phyloP scores from a whole-genome alignment of 1,284 basidiomycete genomes.

The Malassezia furfur region DNA sequence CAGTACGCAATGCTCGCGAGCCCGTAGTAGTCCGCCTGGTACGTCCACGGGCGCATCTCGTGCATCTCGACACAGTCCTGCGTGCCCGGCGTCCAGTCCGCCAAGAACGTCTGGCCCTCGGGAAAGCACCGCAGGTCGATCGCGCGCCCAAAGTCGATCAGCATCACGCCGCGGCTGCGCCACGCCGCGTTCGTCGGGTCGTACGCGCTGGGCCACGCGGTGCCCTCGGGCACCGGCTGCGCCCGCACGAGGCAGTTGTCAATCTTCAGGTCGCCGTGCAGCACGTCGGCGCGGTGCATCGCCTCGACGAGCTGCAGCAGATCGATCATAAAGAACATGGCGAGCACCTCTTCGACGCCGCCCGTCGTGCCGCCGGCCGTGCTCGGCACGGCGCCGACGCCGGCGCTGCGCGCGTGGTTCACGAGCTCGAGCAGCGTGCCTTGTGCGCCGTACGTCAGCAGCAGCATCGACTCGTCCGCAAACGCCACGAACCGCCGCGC shows the following conservation, averaged over 20 bases:
- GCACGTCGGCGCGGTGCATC: slow-evolving; percentile 70
- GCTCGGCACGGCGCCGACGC: slow-evolving; percentile 57
- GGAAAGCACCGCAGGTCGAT: slow-evolving; percentile 74
- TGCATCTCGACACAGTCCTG: slow-evolving; percentile 88
- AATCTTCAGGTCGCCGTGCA: slow-evolving; percentile 98
- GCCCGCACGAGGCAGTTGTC: slow-evolving; percentile 93
- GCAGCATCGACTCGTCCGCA: slow-evolving; percentile 74
- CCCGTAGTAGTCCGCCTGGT: slow-evolving; percentile 90
- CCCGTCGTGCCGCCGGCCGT: slow-evolving; percentile 53
- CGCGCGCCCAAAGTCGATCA: slow-evolving; percentile 93
- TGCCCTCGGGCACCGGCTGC: slow-evolving; percentile 60
- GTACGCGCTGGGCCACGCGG: slow-evolving; percentile 67
- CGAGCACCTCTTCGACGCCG: slow-evolving; percentile 77
- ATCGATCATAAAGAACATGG: slow-evolving; percentile 89
- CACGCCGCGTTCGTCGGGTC: slow-evolving; percentile 73
- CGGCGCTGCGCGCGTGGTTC: slow-evolving; percentile 55
- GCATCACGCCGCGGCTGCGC: slow-evolving; percentile 72
- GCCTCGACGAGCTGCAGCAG: slow-evolving; percentile 72
- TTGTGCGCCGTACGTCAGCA: slow-evolving; percentile 79
- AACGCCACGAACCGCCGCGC: slow-evolving; percentile 34
- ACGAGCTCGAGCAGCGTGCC: slow-evolving; percentile 87
- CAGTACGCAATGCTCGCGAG: slow-evolving; percentile 85
- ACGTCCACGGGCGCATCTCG: slow-evolving; percentile 74
- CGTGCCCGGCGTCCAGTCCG: slow-evolving; percentile 65
- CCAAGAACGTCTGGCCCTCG: slow-evolving; percentile 62